Percentiles rank a stretch among this genome's conserved stretches.
These are phyloP conservation scores for Neurospora crassa DNA, from an alignment of 2,329 filamentous ascomycete species.

Conservation along the genomic window DNA sequence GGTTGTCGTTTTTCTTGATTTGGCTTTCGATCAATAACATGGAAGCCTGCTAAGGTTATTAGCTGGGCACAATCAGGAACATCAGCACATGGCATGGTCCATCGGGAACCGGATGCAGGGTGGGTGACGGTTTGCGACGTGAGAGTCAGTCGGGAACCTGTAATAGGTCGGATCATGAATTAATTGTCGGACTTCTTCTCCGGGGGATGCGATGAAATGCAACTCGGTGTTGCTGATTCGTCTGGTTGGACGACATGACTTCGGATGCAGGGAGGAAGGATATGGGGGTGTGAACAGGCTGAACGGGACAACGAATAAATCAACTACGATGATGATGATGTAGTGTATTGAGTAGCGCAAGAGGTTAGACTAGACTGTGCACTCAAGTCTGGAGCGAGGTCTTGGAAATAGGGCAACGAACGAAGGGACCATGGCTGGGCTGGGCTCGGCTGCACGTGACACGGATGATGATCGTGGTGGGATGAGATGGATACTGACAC, in stretches of 20 bases:
- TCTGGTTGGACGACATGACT: neutral
- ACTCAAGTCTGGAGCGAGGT: neutral
- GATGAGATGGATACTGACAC: neutral
- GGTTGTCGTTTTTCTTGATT: neutral
- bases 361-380: neutral
- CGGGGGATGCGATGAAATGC: neutral
- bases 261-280: neutral
- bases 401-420: neutral
- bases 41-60: neutral
- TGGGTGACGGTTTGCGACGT: neutral
- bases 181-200: neutral
- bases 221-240: neutral
- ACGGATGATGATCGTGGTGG: neutral
- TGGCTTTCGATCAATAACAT: neutral
- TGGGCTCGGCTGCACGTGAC: neutral
- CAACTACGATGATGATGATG: neutral
- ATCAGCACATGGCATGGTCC: neutral
- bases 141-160: neutral
- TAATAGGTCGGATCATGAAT: slow-evolving; percentile 63
- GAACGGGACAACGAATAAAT: neutral
- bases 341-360: neutral
- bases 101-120: neutral
- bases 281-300: neutral
- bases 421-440: neutral
- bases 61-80: neutral